Conservation (phyloP, 148 eudicot species). For the Persicaria tinctoria region DNA sequence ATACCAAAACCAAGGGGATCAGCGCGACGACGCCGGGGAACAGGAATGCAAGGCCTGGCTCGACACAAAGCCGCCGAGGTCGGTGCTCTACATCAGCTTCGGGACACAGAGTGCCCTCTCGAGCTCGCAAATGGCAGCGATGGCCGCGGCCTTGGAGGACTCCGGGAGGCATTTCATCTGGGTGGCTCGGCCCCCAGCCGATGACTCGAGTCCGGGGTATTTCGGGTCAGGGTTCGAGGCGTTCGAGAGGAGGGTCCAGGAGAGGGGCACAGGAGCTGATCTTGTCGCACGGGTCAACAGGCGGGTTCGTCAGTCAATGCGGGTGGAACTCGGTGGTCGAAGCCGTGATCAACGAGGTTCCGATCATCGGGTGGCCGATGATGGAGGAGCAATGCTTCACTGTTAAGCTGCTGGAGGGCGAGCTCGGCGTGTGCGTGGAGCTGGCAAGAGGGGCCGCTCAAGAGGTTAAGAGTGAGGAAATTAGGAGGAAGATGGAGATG, state of each 20-base stretch:
- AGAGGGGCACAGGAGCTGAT: constrained; percentile 29
- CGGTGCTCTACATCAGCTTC: constrained; percentile 46
- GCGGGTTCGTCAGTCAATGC: constrained; percentile 42
- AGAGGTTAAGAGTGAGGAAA: constrained; percentile 26
- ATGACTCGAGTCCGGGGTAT: constrained; percentile 31
- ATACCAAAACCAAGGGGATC: neutral
- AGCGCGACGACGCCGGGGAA: neutral
- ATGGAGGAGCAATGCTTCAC: constrained; percentile 49
- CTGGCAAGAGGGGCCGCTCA: constrained; percentile 38
- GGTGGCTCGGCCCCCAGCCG: constrained; percentile 56
- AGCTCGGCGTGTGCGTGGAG: constrained; percentile 42
- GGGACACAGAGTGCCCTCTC: constrained; percentile 43
- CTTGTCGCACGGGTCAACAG: constrained; percentile 32
- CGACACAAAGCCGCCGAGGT: constrained; percentile 25
- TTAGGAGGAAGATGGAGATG: constrained; percentile 30
- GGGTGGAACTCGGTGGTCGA: constrained; percentile 67
- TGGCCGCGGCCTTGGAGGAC: constrained; percentile 38
- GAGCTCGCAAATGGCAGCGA: constrained; percentile 34
- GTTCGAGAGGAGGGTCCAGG: neutral
- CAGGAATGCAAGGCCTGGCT: constrained; percentile 33
- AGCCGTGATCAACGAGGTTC: constrained; percentile 34
- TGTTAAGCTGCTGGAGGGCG: constrained; percentile 37
- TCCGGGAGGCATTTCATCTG: constrained; percentile 38
- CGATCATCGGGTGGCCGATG: constrained; percentile 55
- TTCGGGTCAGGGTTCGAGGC: constrained; percentile 35